These are phyloP conservation scores for Sarocladiaceae sp. DNA, from an alignment of 2,329 filamentous ascomycete species.

Conservation along the genomic window DNA sequence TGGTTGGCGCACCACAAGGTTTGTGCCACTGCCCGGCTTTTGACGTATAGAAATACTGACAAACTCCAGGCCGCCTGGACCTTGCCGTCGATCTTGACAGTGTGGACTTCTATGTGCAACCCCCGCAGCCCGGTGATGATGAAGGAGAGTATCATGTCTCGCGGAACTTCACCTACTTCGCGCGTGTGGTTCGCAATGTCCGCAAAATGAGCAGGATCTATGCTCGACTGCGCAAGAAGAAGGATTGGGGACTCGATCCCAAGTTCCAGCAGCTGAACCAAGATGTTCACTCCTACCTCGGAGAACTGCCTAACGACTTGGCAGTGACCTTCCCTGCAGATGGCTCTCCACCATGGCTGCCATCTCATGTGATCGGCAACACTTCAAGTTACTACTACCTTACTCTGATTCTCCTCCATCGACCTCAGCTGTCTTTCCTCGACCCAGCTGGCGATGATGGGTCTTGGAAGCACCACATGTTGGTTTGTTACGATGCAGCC, in stretches of 20 bases:
- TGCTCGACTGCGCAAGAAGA: constrained; percentile 66
- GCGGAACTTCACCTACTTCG: constrained; percentile 78
- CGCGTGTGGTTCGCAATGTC: constrained; percentile 73
- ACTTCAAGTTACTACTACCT: constrained; percentile 87
- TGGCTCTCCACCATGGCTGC: constrained; percentile 76
- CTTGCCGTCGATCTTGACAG: constrained; percentile 70
- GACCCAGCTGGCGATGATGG: constrained; percentile 67
- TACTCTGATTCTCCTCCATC: constrained; percentile 78
- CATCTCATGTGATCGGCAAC: constrained; percentile 84
- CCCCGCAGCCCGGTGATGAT: constrained; percentile 62
- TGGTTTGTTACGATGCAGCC: constrained; percentile 78
- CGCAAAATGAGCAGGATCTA: constrained; percentile 74
- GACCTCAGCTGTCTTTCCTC: constrained; percentile 77
- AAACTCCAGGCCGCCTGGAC: constrained; percentile 65
- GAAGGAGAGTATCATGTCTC: constrained; percentile 73
- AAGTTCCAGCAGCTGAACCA: constrained; percentile 77
- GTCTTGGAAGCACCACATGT: constrained; percentile 84
- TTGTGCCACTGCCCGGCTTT: constrained; percentile 9
- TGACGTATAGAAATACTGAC: constrained; percentile 12
- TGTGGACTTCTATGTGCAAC: constrained; percentile 68
- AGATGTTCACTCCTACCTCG: constrained; percentile 70
- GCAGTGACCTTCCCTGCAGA: constrained; percentile 73
- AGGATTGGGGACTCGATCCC: constrained; percentile 84
- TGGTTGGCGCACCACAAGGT: constrained; percentile 95
- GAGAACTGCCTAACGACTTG: constrained; percentile 73